phyloP scores from a whole-genome alignment of 2,329 filamentous ascomycete species.

The Periconia sp. region DNA sequence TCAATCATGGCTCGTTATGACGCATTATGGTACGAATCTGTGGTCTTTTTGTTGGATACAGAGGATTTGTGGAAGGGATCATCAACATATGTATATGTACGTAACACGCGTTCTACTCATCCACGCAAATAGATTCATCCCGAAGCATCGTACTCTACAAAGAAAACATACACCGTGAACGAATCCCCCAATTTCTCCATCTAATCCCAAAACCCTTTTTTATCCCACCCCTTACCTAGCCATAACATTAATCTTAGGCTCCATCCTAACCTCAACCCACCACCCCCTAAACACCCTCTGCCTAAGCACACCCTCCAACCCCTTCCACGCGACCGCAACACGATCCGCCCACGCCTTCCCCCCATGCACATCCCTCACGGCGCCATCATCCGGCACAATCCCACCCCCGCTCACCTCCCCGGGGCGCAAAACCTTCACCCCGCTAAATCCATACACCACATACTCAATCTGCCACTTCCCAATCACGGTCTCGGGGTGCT shows the following conservation, averaged over 20 bases:
- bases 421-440: conserved; percentile 52
- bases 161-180: too few relatives aligned
- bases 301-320: conserved; percentile 38
- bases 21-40: too few relatives aligned
- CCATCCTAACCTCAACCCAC: conserved; percentile 58
- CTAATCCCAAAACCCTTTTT: too few relatives aligned
- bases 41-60: too few relatives aligned
- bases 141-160: too few relatives aligned
- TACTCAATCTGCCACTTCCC: conserved; percentile 56
- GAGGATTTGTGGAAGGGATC: too few relatives aligned
- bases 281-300: conserved; percentile 49
- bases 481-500: conserved; percentile 52
- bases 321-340: conserved; percentile 25
- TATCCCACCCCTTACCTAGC: conserved; percentile 13
- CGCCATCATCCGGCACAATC: conserved; percentile 16
- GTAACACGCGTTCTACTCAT: too few relatives aligned
- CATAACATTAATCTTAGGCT: conserved; percentile 57
- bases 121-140: too few relatives aligned
- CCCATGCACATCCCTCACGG: conserved; percentile 15
- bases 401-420: conserved; percentile 31
- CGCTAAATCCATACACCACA: conserved; percentile 54
- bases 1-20: too few relatives aligned
- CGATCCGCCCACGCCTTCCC: conserved; percentile 15
- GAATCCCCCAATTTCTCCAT: too few relatives aligned
- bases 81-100: too few relatives aligned